Evolutionary conservation across 441 rosid species (phyloP).

Genomic region (Populus tomentosa): DNA sequence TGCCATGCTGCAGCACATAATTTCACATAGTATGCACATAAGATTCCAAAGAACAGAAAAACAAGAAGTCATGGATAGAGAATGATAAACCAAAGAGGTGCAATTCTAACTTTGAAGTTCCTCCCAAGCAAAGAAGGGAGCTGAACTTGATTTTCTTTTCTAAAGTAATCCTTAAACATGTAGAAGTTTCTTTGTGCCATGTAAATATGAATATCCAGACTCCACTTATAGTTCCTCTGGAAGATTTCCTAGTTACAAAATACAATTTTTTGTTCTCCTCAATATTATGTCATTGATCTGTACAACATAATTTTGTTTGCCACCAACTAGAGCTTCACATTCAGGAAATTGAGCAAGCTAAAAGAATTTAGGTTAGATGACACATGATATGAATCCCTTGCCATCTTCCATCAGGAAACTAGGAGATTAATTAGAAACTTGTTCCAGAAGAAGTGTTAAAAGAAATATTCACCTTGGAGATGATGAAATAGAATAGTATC

Average conservation of each 20-base stretch:
- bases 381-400: not conserved
- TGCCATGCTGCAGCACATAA: conserved; percentile 52
- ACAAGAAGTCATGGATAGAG: not conserved
- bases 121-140: not conserved
- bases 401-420: not conserved
- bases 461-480: conserved; percentile 68
- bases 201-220: too few species aligned
- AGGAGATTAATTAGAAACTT: not conserved
- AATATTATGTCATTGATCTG: not conserved
- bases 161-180: not conserved
- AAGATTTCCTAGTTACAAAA: not conserved
- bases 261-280: not conserved
- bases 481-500: conserved; percentile 97
- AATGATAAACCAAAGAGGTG: not conserved
- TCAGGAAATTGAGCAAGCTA: not conserved
- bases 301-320: not conserved
- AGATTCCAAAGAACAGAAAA: not conserved
- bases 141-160: too few species aligned
- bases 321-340: not conserved
- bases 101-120: not conserved
- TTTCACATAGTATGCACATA: not conserved
- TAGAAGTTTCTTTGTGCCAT: too few species aligned
- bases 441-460: not conserved
- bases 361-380: not conserved
- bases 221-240: too few species aligned